Base-by-base conservation (phyloP, 2,329 filamentous ascomycete genomes). In the Hortaea werneckii region DNA sequence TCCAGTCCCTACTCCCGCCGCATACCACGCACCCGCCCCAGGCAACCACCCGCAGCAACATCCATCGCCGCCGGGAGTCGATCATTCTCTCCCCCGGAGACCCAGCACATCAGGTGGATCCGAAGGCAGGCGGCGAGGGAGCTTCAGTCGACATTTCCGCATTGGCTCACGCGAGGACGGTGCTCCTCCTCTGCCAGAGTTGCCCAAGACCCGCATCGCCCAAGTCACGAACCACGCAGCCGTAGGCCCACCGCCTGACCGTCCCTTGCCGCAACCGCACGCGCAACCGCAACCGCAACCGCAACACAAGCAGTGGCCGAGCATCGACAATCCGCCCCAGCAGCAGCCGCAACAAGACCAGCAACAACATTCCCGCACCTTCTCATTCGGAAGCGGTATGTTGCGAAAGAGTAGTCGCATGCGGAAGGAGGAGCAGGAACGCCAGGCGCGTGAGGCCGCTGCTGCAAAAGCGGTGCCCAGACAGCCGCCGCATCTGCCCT, bases 401-500 rank as follows among this genome's bases (percentile, higher is more conserved):
- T 49, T 64, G 50, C 56, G 62, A 39, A 62, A 59, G 48, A 34
- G 49, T 6, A 47, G 47, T 40, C 76, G 66, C 61, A 67, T 64
- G 46, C 49, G 50, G 7, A 40, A 37, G 27, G 42, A 48, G 43
- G 48, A 54, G 35, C 50, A 55, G 48, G 44, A 50, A 34, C 41
- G 39, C 27, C 13, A 42, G 37, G 38, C 20, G 29, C 41, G 39
- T 13, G 39, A 51, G 39, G 26, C 39, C 13, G 47, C 37, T n/a
- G 42, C 42, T 26, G 45, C 45, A 26, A 26, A 27, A 29, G 71
- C 59, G 73, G 79, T 65, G 63, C 74, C 79, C 37, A 73, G 73
- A 58, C 71, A 73, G 42, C 77, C 81, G 46, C 82, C 82, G 47
- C 76, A 75, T 55, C 69, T 80, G 29, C 76, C 77, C 26, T 64